A percentile compares a stretch with the other conserved stretches of the same genome.
Evolutionary conservation across 2,329 filamentous ascomycete genomes (phyloP).

Genomic region (Hysterium pulicare): DNA sequence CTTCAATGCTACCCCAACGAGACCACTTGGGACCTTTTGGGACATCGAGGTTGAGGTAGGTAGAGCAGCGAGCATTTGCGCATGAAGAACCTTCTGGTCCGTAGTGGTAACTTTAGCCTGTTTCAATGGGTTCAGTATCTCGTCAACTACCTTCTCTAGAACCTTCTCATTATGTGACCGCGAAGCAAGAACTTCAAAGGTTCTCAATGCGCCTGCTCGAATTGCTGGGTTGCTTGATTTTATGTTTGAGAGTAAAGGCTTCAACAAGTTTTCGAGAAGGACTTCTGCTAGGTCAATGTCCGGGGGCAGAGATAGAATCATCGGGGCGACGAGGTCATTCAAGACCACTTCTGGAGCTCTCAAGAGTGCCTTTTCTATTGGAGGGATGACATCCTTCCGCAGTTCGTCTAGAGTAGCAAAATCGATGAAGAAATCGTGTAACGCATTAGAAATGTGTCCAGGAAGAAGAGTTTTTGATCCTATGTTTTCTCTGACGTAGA

Average conservation of each 20-base stretch:
- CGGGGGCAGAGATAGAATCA: conserved; percentile 67
- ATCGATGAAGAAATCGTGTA: conserved; percentile 76
- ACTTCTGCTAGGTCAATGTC: conserved; percentile 74
- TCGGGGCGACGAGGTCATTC: conserved; percentile 69
- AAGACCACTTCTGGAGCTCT: conserved; percentile 88
- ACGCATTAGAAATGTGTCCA: conserved; percentile 65
- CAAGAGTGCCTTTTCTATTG: conserved; percentile 83
- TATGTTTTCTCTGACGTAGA: conserved; percentile 81
- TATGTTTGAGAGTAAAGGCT: conserved; percentile 82
- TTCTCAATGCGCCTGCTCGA: conserved; percentile 69
- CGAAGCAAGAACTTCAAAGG: conserved; percentile 68
- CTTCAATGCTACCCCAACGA: conserved; percentile 70
- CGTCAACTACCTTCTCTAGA: conserved; percentile 68
- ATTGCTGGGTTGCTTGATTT: conserved; percentile 84
- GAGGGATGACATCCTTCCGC: conserved; percentile 69
- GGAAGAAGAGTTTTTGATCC: conserved; percentile 72
- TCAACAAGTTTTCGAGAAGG: conserved; percentile 70
- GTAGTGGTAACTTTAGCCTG: conserved; percentile 77
- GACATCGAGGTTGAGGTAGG: conserved; percentile 58
- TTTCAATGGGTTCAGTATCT: conserved; percentile 77
- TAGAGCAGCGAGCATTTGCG: conserved; percentile 68
- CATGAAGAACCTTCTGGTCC: conserved; percentile 80
- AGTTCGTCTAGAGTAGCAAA: conserved; percentile 75
- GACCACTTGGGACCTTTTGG: conserved; percentile 61
- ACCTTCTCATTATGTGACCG: conserved; percentile 57